These are phyloP conservation scores for Suillus clintonianus DNA, from an alignment of 768 basidiomycete genomes.

Conservation along the genomic window DNA sequence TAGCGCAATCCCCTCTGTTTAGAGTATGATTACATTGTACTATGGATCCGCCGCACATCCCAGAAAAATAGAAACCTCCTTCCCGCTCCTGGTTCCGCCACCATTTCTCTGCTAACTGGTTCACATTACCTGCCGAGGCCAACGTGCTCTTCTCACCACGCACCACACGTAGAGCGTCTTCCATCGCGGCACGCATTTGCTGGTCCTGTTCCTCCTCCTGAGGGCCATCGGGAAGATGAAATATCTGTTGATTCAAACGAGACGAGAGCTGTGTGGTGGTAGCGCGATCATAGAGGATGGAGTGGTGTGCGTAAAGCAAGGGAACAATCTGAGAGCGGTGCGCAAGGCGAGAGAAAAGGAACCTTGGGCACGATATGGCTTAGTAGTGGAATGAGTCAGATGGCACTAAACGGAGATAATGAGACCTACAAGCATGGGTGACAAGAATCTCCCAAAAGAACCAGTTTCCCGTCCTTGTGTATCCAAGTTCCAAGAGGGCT, in stretches of 20 bases:
- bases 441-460: constrained; percentile 54
- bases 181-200: constrained; percentile 52
- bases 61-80: no score
- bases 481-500: constrained; percentile 51
- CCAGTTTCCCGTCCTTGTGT: constrained; percentile 43
- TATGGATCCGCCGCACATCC: background rate
- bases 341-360: constrained; percentile 52
- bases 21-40: background rate
- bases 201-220: constrained; percentile 52
- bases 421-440: constrained; percentile 51
- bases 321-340: constrained; percentile 41
- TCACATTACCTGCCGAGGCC: constrained; percentile 38
- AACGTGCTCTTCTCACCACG: constrained; percentile 13
- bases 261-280: constrained; percentile 50
- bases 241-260: constrained; percentile 51
- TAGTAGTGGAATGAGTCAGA: background rate
- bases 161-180: constrained; percentile 32
- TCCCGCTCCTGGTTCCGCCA: no score
- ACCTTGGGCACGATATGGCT: constrained; percentile 58
- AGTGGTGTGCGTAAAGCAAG: constrained; percentile 53
- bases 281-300: constrained; percentile 51
- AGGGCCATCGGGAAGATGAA: constrained; percentile 58
- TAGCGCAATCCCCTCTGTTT: background rate
- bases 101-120: no score
- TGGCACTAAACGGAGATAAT: background rate